Conservation (phyloP, 2,329 filamentous ascomycete genomes). For the Colletotrichum plurivorum region DNA sequence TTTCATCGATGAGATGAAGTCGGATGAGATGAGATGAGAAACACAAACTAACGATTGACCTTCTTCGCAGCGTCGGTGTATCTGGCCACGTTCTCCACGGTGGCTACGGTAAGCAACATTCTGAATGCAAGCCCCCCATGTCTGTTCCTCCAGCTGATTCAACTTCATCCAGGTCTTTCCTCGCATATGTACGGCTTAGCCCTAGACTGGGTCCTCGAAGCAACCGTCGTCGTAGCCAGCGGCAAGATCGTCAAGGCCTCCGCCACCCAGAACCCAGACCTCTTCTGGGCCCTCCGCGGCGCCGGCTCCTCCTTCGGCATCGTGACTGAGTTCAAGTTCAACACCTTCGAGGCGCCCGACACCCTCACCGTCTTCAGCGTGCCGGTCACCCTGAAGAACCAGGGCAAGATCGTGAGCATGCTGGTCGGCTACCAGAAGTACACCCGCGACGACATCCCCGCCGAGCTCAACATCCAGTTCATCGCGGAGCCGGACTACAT, state of each 20-base stretch:
- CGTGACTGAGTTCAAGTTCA: constrained; percentile 55
- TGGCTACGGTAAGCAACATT: constrained; percentile 51
- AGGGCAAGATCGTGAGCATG: neutral
- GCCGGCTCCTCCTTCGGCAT: constrained; percentile 59
- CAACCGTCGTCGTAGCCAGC: constrained; percentile 55
- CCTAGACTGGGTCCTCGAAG: constrained; percentile 53
- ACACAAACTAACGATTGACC: neutral
- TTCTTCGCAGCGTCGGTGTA: constrained; percentile 51
- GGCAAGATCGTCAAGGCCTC: constrained; percentile 49
- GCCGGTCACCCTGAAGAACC: constrained; percentile 11
- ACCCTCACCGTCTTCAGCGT: constrained; percentile 47
- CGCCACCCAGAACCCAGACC: constrained; percentile 52
- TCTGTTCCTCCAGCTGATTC: neutral
- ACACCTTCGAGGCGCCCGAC: constrained; percentile 54
- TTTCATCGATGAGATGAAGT: too few species aligned
- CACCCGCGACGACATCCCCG: constrained; percentile 37
- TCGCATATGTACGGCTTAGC: constrained; percentile 46
- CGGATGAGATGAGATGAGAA: neutral
- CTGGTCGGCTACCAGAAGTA: constrained; percentile 45
- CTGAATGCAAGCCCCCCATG: neutral
- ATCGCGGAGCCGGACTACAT: constrained; percentile 13
- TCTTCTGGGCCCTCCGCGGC: constrained; percentile 61
- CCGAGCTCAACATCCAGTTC: constrained; percentile 49
- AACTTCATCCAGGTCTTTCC: constrained; percentile 14
- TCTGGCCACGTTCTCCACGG: constrained; percentile 57